phyloP scores from a whole-genome alignment of 2,329 filamentous ascomycete species.

The Lecanicillium sp. region DNA sequence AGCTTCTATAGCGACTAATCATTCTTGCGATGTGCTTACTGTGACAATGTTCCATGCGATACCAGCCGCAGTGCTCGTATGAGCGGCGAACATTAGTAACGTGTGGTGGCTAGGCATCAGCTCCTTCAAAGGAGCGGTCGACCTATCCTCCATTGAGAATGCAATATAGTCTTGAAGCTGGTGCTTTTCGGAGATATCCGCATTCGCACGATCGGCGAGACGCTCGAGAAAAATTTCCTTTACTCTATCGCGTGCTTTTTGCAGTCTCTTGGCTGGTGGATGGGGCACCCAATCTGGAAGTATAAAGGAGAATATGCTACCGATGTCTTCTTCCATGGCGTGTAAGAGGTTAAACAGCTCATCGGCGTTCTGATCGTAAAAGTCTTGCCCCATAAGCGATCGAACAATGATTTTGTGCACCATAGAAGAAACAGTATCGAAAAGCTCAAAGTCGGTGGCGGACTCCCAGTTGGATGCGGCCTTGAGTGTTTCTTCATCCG shows the following conservation, averaged over 20 bases:
- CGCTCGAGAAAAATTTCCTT: conserved; percentile 12
- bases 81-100: conserved; percentile 12
- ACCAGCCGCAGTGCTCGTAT: conserved; percentile 10
- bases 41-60: conserved; percentile 12
- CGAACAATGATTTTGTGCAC: conserved; percentile 11
- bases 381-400: conserved; percentile 14
- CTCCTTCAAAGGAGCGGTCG: conserved; percentile 9
- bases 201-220: conserved; percentile 9
- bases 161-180: conserved; percentile 15
- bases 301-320: conserved; percentile 7
- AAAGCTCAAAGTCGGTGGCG: conserved; percentile 8
- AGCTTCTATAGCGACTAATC: too few relatives aligned
- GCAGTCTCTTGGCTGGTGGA: conserved; percentile 8
- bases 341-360: conserved; percentile 12
- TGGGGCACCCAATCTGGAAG: conserved; percentile 12
- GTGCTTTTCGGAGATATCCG: neutral
- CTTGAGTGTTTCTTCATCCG: conserved; percentile 12
- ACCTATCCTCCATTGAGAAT: conserved; percentile 10
- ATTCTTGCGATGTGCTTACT: too few relatives aligned
- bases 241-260: conserved; percentile 10
- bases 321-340: conserved; percentile 11
- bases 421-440: conserved; percentile 9
- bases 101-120: conserved; percentile 11
- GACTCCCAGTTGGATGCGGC: neutral
- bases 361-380: conserved; percentile 8